Conservation (phyloP, 495 filamentous ascomycete species). For the Aspergillus haitiensis region DNA sequence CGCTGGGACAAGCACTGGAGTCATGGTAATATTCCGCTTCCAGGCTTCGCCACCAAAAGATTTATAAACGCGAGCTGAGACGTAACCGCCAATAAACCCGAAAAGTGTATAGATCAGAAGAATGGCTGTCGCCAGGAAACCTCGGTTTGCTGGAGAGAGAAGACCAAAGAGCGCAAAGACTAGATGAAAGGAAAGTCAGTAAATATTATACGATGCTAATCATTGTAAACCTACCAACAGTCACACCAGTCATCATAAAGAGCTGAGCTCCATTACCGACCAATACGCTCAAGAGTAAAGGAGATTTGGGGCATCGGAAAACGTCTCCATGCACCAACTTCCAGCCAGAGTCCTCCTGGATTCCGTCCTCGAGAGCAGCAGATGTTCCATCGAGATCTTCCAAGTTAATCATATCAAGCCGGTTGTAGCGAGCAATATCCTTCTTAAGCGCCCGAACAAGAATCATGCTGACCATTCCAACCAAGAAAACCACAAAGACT, state of each 20-base stretch:
- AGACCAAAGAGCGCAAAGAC: constrained; percentile 91
- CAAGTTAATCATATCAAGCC: constrained; percentile 80
- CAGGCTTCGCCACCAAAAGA: constrained; percentile 85
- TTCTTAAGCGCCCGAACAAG: constrained; percentile 82
- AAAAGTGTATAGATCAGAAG: constrained; percentile 90
- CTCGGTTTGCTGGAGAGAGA: constrained; percentile 90
- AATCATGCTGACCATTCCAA: constrained; percentile 85
- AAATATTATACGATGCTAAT: neutral
- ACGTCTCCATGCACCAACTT: constrained; percentile 98
- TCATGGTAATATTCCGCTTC: constrained; percentile 90
- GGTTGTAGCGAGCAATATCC: constrained; percentile 95
- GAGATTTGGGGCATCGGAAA: constrained; percentile 81
- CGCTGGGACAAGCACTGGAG: constrained; percentile 80
- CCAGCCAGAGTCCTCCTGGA: constrained; percentile 98
- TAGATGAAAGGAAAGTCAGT: constrained; percentile 17
- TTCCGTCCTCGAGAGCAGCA: constrained; percentile 78
- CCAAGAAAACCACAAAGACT: constrained; percentile 87
- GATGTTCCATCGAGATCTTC: constrained; percentile 79
- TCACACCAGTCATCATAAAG: constrained; percentile 95
- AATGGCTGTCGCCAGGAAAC: constrained; percentile 87
- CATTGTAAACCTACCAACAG: constrained; percentile 56
- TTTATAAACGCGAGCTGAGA: constrained; percentile 88
- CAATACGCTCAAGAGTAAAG: constrained; percentile 81
- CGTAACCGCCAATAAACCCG: constrained; percentile 89
- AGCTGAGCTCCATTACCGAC: constrained; percentile 93